Percentiles rank a stretch among this genome's conserved stretches.
phyloP scores from a whole-genome alignment of 768 basidiomycete species.

The Macrolepiota albuminosa region DNA sequence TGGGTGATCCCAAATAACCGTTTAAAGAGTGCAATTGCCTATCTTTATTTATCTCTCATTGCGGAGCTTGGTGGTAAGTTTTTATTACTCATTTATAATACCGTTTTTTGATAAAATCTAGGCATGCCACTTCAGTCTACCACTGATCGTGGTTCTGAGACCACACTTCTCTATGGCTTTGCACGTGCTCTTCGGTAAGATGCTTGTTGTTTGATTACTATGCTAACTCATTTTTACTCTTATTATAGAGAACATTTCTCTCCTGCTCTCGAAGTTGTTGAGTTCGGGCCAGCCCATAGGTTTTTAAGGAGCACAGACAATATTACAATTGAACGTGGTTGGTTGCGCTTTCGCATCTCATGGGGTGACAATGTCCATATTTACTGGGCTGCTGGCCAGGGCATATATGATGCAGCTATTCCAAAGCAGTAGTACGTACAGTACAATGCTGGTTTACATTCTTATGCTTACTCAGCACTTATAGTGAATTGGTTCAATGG shows the following conservation, averaged over 20 bases:
- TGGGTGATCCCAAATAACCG: conserved; percentile 16
- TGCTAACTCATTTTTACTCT: neutral
- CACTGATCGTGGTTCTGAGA: neutral
- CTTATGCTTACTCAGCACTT: neutral
- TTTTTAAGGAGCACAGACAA: conserved; percentile 29
- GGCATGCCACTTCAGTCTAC: neutral
- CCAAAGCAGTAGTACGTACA: conserved; percentile 22
- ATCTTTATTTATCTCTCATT: conserved; percentile 22
- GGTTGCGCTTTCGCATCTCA: conserved; percentile 28
- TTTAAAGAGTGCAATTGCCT: conserved; percentile 17
- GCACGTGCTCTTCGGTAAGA: neutral
- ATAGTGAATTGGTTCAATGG: conserved; percentile 17
- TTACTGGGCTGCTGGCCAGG: conserved; percentile 17
- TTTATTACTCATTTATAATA: conserved; percentile 7
- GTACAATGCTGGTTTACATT: neutral
- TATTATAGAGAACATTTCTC: conserved; percentile 20
- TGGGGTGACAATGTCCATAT: conserved; percentile 28
- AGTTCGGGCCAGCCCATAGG: conserved; percentile 24
- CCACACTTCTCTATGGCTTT: neutral
- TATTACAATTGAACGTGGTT: conserved; percentile 29
- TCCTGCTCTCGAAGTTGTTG: conserved; percentile 17
- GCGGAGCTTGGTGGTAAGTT: conserved; percentile 18
- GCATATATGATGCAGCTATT: conserved; percentile 19
- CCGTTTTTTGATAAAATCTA: neutral
- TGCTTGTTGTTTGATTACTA: neutral